A percentile compares a stretch with the other conserved stretches of the same genome.
phyloP scores from a whole-genome alignment of 345 rosid species.

The Populus alba region DNA sequence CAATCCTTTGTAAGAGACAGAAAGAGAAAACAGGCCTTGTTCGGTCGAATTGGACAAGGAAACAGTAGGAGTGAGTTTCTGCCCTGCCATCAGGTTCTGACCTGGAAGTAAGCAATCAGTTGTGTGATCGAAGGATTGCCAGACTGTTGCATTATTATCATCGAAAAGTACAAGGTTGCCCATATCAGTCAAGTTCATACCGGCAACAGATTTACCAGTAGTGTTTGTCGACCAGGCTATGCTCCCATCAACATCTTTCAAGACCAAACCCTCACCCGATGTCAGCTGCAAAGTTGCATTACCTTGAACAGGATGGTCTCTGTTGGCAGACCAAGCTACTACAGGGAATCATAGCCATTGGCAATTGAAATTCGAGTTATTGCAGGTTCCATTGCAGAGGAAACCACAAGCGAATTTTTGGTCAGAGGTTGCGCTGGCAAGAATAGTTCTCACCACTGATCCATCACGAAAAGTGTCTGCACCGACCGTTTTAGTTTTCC shows the following conservation, averaged over 20 bases:
- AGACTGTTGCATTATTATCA: conserved; percentile 18
- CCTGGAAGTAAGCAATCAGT: conserved; percentile 48
- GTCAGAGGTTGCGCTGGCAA: conserved; percentile 19
- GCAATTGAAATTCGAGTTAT: conserved; percentile 16
- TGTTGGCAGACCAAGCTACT: conserved; percentile 25
- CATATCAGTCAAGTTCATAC: too few species aligned
- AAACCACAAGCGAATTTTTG: conserved; percentile 26
- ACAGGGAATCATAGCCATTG: conserved; percentile 14
- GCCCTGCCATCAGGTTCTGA: conserved; percentile 17
- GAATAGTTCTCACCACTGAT: conserved; percentile 22
- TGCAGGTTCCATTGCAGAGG: conserved; percentile 12
- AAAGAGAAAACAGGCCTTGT: conserved; percentile 18
- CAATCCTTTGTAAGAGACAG: conserved; percentile 12
- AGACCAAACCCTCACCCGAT: neutral
- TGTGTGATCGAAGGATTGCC: conserved; percentile 62
- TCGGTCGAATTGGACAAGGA: conserved; percentile 8
- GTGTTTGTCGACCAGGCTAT: neutral
- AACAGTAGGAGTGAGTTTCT: conserved; percentile 16
- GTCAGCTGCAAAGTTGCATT: neutral
- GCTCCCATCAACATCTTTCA: neutral
- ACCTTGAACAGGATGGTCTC: conserved; percentile 7
- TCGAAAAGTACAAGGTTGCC: conserved; percentile 26
- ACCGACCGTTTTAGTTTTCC: conserved; percentile 10
- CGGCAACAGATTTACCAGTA: neutral
- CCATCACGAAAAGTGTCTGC: neutral